phyloP scores from a whole-genome alignment of 2,329 filamentous ascomycete species.

The Aspergillus ibericus region DNA sequence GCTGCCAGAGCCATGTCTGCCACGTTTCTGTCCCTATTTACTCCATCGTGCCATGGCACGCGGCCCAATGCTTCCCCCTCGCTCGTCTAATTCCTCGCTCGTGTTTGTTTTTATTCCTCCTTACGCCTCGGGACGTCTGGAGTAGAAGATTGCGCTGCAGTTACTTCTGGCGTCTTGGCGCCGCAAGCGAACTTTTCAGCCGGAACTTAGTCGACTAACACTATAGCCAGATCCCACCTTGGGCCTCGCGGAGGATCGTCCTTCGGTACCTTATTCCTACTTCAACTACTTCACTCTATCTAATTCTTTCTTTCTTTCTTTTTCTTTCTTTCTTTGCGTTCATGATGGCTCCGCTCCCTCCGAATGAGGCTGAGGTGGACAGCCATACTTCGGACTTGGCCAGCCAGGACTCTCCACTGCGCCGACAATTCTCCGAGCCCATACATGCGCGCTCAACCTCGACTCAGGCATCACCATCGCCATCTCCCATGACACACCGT shows the following conservation, averaged over 20 bases:
- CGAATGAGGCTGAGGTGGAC: slow-evolving; percentile 36
- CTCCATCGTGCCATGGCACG: neutral
- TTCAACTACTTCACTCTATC: slow-evolving; percentile 9
- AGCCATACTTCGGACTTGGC: slow-evolving; percentile 39
- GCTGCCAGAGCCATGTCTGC: slow-evolving; percentile 24
- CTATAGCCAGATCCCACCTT: slow-evolving; percentile 25
- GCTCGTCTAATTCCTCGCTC: slow-evolving; percentile 1
- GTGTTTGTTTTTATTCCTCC: slow-evolving; percentile 1
- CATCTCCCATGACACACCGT: slow-evolving; percentile 26
- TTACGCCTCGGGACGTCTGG: slow-evolving; percentile 7
- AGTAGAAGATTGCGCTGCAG: slow-evolving; percentile 16
- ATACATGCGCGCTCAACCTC: slow-evolving; percentile 35
- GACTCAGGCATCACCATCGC: slow-evolving; percentile 36
- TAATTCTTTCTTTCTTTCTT: slow-evolving; percentile 2
- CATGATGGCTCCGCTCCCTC: slow-evolving; percentile 35
- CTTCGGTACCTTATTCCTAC: neutral
- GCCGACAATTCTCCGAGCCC: slow-evolving; percentile 43
- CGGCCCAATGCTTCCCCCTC: neutral
- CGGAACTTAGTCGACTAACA: slow-evolving; percentile 26
- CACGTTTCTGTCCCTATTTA: slow-evolving; percentile 5
- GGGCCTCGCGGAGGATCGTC: slow-evolving; percentile 5
- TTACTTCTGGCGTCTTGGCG: slow-evolving; percentile 35
- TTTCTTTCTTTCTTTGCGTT: slow-evolving; percentile 7
- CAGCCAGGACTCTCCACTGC: slow-evolving; percentile 38
- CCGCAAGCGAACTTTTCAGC: slow-evolving; percentile 35